A percentile compares a stretch with the other conserved stretches of the same genome.
Evolutionary conservation across 495 filamentous ascomycete genomes (phyloP).

Genomic region (Staphylotrichum longicolle): DNA sequence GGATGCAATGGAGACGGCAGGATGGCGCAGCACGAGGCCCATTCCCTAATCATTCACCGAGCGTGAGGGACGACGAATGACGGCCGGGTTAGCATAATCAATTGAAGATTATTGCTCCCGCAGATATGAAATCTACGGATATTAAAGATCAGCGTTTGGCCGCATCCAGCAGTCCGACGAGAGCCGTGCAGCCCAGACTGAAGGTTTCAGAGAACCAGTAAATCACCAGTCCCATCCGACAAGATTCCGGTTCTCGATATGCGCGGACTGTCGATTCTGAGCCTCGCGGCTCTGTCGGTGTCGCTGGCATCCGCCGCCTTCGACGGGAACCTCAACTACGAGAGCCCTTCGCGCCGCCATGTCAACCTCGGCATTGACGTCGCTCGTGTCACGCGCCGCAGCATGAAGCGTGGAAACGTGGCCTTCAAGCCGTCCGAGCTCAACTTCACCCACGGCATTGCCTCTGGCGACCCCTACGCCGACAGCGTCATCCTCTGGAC

Average conservation of each 20-base stretch:
- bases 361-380: conserved; percentile 54
- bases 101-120: too few relatives aligned
- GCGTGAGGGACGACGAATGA: background rate
- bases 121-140: background rate
- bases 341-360: conserved; percentile 54
- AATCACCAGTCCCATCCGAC: background rate
- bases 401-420: conserved; percentile 51
- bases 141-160: background rate
- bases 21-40: background rate
- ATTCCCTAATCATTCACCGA: conserved; percentile 6
- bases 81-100: too few relatives aligned
- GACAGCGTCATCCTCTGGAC: conserved; percentile 66
- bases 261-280: background rate
- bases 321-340: conserved; percentile 57
- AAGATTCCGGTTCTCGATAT: background rate
- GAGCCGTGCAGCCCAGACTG: background rate
- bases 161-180: background rate
- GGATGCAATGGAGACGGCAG: background rate
- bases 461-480: conserved; percentile 62
- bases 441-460: conserved; percentile 40
- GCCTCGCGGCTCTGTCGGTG: conserved; percentile 13
- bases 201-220: too few relatives aligned
- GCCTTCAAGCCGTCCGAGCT: conserved; percentile 48
- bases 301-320: conserved; percentile 24
- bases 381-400: conserved; percentile 40